phyloP scores from a whole-genome alignment of 2,329 filamentous ascomycete species.

The Mycosphaerella sp. region DNA sequence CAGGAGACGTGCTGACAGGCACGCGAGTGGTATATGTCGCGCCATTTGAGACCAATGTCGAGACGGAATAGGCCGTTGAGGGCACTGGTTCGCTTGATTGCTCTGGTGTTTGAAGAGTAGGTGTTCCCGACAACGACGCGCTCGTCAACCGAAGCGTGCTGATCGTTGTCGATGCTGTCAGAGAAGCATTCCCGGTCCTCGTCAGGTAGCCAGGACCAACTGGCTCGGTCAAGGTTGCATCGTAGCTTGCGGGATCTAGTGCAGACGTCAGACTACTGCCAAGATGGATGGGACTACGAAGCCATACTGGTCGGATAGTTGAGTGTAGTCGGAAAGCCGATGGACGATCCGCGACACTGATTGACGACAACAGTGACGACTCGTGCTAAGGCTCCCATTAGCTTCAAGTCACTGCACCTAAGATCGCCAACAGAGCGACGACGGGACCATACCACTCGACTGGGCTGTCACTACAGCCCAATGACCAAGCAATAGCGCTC shows the following conservation, averaged over 20 bases:
- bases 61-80: not conserved
- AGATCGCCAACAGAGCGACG: not conserved
- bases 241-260: conserved; percentile 4
- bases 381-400: conserved; percentile 8
- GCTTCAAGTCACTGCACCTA: no score
- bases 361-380: conserved; percentile 18
- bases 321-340: conserved; percentile 15
- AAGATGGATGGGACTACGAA: not conserved
- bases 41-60: conserved; percentile 1
- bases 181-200: conserved; percentile 7
- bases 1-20: not conserved
- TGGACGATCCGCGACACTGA: conserved; percentile 8
- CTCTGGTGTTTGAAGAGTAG: conserved; percentile 10
- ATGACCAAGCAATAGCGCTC: conserved; percentile 8
- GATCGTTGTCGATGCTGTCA: conserved; percentile 8
- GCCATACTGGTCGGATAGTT: conserved; percentile 7
- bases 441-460: conserved; percentile 1
- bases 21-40: not conserved
- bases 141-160: conserved; percentile 1
- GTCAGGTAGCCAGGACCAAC: conserved; percentile 5
- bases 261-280: not conserved
- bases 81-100: not conserved
- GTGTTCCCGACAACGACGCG: conserved; percentile 6
- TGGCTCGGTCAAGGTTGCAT: conserved; percentile 2
- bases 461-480: conserved; percentile 7